These are phyloP conservation scores for Euphrasia arctica DNA, from an alignment of 305 asterid species.

Conservation along the genomic window DNA sequence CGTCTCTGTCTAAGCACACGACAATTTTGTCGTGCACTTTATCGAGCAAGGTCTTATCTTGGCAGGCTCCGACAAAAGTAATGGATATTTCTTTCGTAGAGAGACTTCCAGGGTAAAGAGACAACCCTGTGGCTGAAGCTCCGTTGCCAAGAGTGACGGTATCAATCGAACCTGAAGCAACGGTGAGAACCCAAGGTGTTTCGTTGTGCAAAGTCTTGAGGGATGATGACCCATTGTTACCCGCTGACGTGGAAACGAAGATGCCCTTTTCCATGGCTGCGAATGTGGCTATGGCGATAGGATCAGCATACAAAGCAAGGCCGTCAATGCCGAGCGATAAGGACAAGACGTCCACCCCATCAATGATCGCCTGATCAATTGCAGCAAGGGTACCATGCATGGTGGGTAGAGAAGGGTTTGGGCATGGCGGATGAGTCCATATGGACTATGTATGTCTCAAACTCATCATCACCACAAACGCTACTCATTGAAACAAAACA, in stretches of 20 bases:
- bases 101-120: slow-evolving; percentile 50
- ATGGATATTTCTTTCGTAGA: slow-evolving; percentile 33
- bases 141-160: slow-evolving; percentile 41
- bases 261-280: slow-evolving; percentile 66
- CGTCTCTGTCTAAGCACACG: slow-evolving; percentile 49
- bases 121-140: slow-evolving; percentile 29
- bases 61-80: slow-evolving; percentile 28
- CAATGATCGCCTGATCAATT: slow-evolving; percentile 68
- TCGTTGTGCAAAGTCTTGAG: slow-evolving; percentile 46
- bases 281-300: slow-evolving; percentile 50
- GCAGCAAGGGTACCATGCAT: slow-evolving; percentile 43
- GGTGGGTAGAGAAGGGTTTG: not conserved
- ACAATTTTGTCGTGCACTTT: slow-evolving; percentile 31
- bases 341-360: slow-evolving; percentile 78
- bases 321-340: slow-evolving; percentile 50
- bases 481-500: not conserved
- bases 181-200: slow-evolving; percentile 71
- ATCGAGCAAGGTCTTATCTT: slow-evolving; percentile 27
- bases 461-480: not conserved
- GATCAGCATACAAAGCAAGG: slow-evolving; percentile 38
- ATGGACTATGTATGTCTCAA: not conserved
- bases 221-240: slow-evolving; percentile 48
- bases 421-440: not conserved
- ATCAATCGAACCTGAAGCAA: slow-evolving; percentile 60
- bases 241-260: slow-evolving; percentile 63